Evolutionary conservation across 2,329 filamentous ascomycete genomes (phyloP).

Genomic region (Aspergillus aculeatus): DNA sequence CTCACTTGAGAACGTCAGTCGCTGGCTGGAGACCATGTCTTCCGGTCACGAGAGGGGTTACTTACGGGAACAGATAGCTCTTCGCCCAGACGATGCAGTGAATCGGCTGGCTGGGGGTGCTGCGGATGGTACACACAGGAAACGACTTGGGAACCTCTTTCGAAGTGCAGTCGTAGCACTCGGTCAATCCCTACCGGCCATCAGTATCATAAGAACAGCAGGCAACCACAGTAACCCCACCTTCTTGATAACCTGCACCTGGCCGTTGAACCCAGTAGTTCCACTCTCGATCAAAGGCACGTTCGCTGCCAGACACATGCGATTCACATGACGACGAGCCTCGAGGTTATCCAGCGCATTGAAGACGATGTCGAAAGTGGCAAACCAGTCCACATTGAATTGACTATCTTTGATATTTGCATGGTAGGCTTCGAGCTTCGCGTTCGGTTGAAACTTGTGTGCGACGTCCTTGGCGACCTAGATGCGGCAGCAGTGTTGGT

Average conservation of each 20-base stretch:
- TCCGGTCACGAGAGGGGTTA: not conserved
- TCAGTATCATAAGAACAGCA: slow-evolving; percentile 11
- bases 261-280: slow-evolving; percentile 95
- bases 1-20: slow-evolving; percentile 54
- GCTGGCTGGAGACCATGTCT: not conserved
- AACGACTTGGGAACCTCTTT: slow-evolving; percentile 92
- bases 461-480: slow-evolving; percentile 92
- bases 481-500: slow-evolving; percentile 11
- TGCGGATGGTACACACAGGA: slow-evolving; percentile 94
- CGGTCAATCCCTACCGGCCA: slow-evolving; percentile 65
- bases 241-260: slow-evolving; percentile 95
- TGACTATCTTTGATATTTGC: slow-evolving; percentile 89
- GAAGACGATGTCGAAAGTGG: slow-evolving; percentile 80
- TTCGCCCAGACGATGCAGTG: slow-evolving; percentile 99
- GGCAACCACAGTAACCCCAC: slow-evolving; percentile 30
- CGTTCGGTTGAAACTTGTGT: slow-evolving; percentile 81
- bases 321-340: slow-evolving; percentile 90
- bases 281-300: slow-evolving; percentile 93
- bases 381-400: slow-evolving; percentile 89
- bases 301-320: slow-evolving; percentile 90
- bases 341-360: slow-evolving; percentile 97
- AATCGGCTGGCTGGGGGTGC: slow-evolving; percentile 92
- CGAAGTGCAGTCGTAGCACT: slow-evolving; percentile 91
- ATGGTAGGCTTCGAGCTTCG: slow-evolving; percentile 84
- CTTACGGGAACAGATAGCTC: slow-evolving; percentile 81